phyloP scores from a whole-genome alignment of 257 asterid genomes.

The Voacanga thouarsii region DNA sequence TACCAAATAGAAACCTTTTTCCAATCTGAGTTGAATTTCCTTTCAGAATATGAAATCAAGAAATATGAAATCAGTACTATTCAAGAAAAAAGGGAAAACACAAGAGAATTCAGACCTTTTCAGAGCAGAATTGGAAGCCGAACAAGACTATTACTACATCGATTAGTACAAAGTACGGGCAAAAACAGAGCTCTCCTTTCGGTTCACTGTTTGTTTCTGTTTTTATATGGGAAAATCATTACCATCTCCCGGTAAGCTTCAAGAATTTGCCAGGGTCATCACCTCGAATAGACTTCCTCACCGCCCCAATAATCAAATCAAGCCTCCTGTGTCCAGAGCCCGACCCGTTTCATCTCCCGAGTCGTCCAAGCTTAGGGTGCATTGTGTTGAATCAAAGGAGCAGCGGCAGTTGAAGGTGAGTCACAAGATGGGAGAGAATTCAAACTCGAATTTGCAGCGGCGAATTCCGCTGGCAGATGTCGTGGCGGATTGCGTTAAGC shows the following conservation, averaged over 20 bases:
- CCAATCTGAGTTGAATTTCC: background rate
- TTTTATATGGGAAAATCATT: slow-evolving; percentile 70
- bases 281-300: slow-evolving; percentile 37
- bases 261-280: slow-evolving; percentile 52
- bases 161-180: background rate
- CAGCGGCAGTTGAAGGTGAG: slow-evolving; percentile 14
- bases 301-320: slow-evolving; percentile 41
- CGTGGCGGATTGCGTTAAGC: slow-evolving; percentile 78
- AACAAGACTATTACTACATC: background rate
- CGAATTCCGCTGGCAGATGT: slow-evolving; percentile 71
- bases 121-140: background rate
- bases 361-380: slow-evolving; percentile 25
- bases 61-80: too few species aligned
- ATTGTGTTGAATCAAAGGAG: slow-evolving; percentile 12
- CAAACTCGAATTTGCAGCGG: slow-evolving; percentile 25
- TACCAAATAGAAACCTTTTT: background rate
- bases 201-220: background rate
- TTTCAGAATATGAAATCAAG: background rate
- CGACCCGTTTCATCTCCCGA: slow-evolving; percentile 37
- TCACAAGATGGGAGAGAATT: slow-evolving; percentile 50
- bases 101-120: background rate
- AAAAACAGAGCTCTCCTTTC: background rate
- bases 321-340: slow-evolving; percentile 31
- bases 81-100: too few species aligned
- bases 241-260: slow-evolving; percentile 47